Evolutionary conservation across 2,329 filamentous ascomycete species (phyloP).

Genomic region (Botrytis aclada): DNA sequence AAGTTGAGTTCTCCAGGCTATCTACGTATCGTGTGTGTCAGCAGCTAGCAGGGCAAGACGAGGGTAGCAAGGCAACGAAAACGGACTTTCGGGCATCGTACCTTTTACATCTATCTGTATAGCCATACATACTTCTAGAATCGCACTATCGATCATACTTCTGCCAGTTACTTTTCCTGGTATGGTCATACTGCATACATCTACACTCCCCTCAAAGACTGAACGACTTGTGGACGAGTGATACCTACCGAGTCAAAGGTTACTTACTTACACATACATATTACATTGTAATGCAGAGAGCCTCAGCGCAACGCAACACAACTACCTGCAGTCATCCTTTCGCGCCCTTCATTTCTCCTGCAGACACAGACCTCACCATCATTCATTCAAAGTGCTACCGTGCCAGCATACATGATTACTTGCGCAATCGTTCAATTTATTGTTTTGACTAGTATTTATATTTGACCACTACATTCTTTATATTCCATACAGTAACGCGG

Average conservation of each 20-base stretch:
- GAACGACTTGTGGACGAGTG: neutral
- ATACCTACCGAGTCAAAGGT: slow-evolving; percentile 1
- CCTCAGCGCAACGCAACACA: slow-evolving; percentile 9
- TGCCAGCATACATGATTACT: neutral
- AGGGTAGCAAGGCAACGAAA: neutral
- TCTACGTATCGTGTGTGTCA: neutral
- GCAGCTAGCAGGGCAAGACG: neutral
- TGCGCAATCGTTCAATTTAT: neutral
- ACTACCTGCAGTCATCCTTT: neutral
- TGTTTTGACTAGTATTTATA: neutral
- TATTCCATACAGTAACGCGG: neutral
- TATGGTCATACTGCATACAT: slow-evolving; percentile 4
- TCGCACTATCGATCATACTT: neutral
- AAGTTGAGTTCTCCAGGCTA: neutral
- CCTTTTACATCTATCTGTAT: neutral
- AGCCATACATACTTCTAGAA: neutral
- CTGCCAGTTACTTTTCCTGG: neutral
- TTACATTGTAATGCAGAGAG: neutral
- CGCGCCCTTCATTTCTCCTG: neutral
- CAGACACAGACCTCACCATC: slow-evolving; percentile 4
- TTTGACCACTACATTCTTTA: neutral
- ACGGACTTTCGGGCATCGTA: neutral
- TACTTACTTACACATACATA: neutral
- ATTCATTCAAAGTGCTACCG: neutral
- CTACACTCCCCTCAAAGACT: neutral